Conservation (phyloP, 306 rosid species). For the Dryas drummondii region DNA sequence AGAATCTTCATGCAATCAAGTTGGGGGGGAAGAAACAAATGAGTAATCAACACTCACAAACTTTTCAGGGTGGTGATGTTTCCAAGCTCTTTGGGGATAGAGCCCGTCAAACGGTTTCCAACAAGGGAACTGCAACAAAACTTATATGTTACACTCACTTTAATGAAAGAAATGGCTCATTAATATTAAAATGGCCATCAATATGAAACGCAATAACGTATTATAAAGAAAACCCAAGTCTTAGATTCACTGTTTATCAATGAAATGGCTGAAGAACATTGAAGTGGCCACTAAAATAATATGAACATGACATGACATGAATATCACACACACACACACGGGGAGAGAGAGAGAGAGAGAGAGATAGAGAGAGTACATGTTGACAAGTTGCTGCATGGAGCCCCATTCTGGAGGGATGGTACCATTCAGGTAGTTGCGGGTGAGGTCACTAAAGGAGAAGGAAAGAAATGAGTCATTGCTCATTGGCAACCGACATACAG, state of each 20-base stretch:
- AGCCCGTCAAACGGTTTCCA: conserved; percentile 65
- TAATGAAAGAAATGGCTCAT: background rate
- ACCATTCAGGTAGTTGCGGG: conserved; percentile 39
- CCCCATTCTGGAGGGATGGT: conserved; percentile 35
- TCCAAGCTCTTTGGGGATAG: conserved; percentile 65
- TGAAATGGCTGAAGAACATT: background rate
- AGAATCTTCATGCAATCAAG: background rate
- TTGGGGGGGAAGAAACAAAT: background rate
- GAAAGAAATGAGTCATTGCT: background rate
- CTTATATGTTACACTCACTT: background rate
- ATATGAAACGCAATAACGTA: background rate
- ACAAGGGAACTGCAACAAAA: conserved; percentile 48
- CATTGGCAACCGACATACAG: background rate
- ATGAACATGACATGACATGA: background rate
- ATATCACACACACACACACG: background rate
- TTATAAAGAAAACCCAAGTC: too few species aligned
- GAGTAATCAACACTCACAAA: conserved; percentile 50
- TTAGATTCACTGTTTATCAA: too few species aligned
- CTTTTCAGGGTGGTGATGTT: conserved; percentile 54
- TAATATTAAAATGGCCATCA: background rate
- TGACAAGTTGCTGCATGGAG: conserved; percentile 14
- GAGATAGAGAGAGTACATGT: conserved; percentile 3
- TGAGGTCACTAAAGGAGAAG: conserved; percentile 32
- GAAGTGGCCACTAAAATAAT: background rate
- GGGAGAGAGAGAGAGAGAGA: background rate